These are phyloP conservation scores for Fusarium sp. DNA, from an alignment of 2,329 filamentous ascomycete species.

Conservation along the genomic window DNA sequence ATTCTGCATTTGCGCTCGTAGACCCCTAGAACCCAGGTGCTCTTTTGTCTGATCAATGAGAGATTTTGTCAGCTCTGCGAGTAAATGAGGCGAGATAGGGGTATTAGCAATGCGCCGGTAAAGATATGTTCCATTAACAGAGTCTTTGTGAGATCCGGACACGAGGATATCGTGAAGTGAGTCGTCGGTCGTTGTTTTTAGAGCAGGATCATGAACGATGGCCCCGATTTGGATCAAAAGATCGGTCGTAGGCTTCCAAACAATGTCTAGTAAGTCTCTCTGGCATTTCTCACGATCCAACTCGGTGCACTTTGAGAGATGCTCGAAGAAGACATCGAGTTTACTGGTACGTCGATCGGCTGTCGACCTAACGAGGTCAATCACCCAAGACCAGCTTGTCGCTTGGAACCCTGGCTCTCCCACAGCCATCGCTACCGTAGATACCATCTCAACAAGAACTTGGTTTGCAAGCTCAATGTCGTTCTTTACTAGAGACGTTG, in stretches of 20 bases:
- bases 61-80: constrained; percentile 36
- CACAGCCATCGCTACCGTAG: constrained; percentile 9
- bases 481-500: not conserved
- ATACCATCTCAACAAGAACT: constrained; percentile 31
- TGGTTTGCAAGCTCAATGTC: constrained; percentile 23
- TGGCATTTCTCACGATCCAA: constrained; percentile 1
- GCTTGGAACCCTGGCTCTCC: constrained; percentile 28
- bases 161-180: not conserved
- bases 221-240: constrained; percentile 44
- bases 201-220: constrained; percentile 17
- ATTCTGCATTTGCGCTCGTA: constrained; percentile 21
- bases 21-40: constrained; percentile 17
- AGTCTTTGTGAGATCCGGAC: not conserved
- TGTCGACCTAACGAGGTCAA: constrained; percentile 11
- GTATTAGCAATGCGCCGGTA: constrained; percentile 8
- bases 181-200: not conserved
- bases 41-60: constrained; percentile 34
- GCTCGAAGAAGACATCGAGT: constrained; percentile 3
- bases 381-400: constrained; percentile 8
- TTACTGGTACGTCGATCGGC: constrained; percentile 11
- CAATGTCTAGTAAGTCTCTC: constrained; percentile 11
- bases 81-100: not conserved
- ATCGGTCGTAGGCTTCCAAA: constrained; percentile 50
- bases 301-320: not conserved
- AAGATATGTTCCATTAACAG: constrained; percentile 26